phyloP scores from a whole-genome alignment of 2,329 filamentous ascomycete species.

The Botrytis hyacinthi region DNA sequence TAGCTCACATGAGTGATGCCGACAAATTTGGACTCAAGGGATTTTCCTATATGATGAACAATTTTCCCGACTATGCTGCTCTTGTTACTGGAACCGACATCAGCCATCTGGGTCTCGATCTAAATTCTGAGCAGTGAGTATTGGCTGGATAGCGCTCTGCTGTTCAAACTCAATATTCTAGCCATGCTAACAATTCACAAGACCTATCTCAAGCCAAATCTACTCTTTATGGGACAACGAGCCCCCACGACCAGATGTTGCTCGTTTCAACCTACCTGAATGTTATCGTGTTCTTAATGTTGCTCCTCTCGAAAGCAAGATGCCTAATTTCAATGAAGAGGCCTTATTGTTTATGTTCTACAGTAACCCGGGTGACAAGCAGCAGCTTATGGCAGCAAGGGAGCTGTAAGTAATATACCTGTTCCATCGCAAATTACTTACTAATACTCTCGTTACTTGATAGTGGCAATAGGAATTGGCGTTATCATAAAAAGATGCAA shows the following conservation, averaged over 20 bases:
- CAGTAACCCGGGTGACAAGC: constrained; percentile 60
- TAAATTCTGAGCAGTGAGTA: constrained; percentile 57
- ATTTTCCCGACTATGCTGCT: constrained; percentile 61
- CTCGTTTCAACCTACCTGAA: constrained; percentile 59
- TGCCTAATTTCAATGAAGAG: constrained; percentile 66
- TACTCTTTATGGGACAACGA: constrained; percentile 61
- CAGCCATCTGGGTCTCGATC: constrained; percentile 55
- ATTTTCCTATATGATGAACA: constrained; percentile 57
- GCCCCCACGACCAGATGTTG: constrained; percentile 57
- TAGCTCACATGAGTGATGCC: constrained; percentile 58
- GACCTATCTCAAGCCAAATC: constrained; percentile 54
- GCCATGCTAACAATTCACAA: constrained; percentile 17
- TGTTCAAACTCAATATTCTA: constrained; percentile 15
- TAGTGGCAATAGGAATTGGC: constrained; percentile 63
- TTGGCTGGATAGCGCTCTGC: too few species aligned
- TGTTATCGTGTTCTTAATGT: constrained; percentile 68
- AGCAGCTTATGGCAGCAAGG: constrained; percentile 61
- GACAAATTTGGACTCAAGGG: constrained; percentile 67
- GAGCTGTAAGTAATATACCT: constrained; percentile 52
- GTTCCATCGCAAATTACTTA: neutral
- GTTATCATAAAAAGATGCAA: constrained; percentile 66
- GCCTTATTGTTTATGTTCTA: constrained; percentile 70
- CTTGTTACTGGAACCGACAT: constrained; percentile 61
- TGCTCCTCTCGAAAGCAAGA: constrained; percentile 63
- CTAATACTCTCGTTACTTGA: constrained; percentile 18